Evolutionary conservation across 495 filamentous ascomycete genomes (phyloP).

Genomic region (Evernia prunastri): DNA sequence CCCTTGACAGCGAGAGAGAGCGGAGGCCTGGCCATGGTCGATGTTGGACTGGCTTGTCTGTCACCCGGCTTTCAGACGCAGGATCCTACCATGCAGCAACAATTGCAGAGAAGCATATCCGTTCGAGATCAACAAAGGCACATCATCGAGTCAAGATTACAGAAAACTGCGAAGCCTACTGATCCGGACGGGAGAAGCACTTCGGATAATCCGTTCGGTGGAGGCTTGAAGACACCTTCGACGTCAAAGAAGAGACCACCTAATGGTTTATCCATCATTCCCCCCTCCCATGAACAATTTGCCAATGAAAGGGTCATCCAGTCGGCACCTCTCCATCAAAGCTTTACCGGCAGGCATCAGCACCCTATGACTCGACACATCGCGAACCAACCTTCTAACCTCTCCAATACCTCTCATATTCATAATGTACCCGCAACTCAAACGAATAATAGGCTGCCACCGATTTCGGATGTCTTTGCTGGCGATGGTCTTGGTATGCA

Average conservation of each 20-base stretch:
- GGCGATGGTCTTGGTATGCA: slow-evolving; percentile 66
- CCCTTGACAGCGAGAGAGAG: slow-evolving; percentile 74
- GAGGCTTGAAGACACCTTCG: slow-evolving; percentile 58
- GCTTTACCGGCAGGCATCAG: slow-evolving; percentile 85
- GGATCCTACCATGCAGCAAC: slow-evolving; percentile 93
- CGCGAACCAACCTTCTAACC: slow-evolving; percentile 75
- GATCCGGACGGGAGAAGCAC: slow-evolving; percentile 57
- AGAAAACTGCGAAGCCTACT: slow-evolving; percentile 72
- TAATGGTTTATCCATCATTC: slow-evolving; percentile 88
- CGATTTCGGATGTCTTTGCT: slow-evolving; percentile 90
- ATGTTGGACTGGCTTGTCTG: slow-evolving; percentile 88
- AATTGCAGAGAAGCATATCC: slow-evolving; percentile 86
- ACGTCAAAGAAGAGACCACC: slow-evolving; percentile 72
- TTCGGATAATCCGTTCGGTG: slow-evolving; percentile 46
- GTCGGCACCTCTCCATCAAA: slow-evolving; percentile 91
- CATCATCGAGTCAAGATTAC: slow-evolving; percentile 88
- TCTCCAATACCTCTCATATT: slow-evolving; percentile 83
- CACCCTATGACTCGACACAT: slow-evolving; percentile 77
- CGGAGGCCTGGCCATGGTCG: slow-evolving; percentile 70
- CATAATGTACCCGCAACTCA: slow-evolving; percentile 84
- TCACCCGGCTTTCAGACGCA: slow-evolving; percentile 94
- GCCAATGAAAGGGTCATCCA: slow-evolving; percentile 94
- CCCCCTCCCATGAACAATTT: slow-evolving; percentile 91
- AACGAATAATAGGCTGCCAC: slow-evolving; percentile 87
- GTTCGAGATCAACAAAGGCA: slow-evolving; percentile 90